Evolutionary conservation across 495 filamentous ascomycete genomes (phyloP).

Genomic region (Penicillium antarcticum): DNA sequence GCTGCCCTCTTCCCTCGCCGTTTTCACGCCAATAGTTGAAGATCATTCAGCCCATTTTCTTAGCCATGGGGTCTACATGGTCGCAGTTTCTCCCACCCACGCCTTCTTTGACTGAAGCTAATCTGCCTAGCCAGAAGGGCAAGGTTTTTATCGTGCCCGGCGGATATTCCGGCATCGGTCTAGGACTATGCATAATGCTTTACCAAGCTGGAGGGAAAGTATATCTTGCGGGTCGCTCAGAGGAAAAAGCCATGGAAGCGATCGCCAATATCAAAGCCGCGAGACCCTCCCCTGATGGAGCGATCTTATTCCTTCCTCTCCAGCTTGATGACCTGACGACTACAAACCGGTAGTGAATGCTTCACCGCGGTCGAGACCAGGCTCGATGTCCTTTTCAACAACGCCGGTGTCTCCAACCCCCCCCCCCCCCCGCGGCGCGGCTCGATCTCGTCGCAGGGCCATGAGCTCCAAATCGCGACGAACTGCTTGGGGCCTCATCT

Average conservation of each 20-base stretch:
- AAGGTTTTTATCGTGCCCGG: slow-evolving; percentile 43
- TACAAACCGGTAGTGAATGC: slow-evolving; percentile 41
- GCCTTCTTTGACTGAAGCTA: slow-evolving; percentile 26
- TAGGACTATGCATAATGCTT: slow-evolving; percentile 38
- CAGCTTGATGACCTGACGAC: slow-evolving; percentile 47
- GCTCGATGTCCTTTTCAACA: slow-evolving; percentile 55
- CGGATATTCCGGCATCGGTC: slow-evolving; percentile 38
- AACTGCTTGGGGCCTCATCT: slow-evolving; percentile 37
- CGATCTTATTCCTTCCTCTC: slow-evolving; percentile 41
- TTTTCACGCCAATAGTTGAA: no score
- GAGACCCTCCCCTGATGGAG: slow-evolving; percentile 12
- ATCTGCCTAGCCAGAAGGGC: slow-evolving; percentile 31
- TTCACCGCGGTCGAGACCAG: no score
- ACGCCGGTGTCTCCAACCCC: slow-evolving; percentile 46
- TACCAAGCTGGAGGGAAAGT: slow-evolving; percentile 38
- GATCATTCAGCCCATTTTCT: no score
- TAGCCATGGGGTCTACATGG: neutral
- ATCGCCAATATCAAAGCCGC: slow-evolving; percentile 31
- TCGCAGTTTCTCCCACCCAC: slow-evolving; percentile 33
- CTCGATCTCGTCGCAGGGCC: slow-evolving; percentile 27
- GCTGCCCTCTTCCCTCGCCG: no score
- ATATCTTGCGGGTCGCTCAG: slow-evolving; percentile 44
- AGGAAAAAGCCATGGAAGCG: slow-evolving; percentile 28
- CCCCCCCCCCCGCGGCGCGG: no score
- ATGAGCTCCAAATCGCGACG: slow-evolving; percentile 37